A percentile compares a stretch with the other conserved stretches of the same genome.
These are phyloP conservation scores for Podospora pseudoanserina DNA, from an alignment of 495 filamentous ascomycete species.

Conservation along the genomic window DNA sequence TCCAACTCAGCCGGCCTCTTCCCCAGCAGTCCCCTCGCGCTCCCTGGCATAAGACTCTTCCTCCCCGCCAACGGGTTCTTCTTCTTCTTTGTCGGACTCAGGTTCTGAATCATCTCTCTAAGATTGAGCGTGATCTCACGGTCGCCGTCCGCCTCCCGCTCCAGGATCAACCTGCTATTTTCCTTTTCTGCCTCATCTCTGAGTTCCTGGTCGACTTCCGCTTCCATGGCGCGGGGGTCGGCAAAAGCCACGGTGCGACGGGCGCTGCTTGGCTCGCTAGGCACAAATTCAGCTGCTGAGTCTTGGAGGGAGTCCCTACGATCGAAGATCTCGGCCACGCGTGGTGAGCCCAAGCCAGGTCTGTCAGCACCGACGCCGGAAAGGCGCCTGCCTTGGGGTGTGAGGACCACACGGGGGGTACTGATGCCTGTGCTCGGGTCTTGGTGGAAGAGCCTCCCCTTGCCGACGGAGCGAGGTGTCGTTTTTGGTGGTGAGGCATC, in stretches of 20 bases:
- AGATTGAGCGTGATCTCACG: constrained; percentile 60
- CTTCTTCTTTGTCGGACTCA: constrained; percentile 77
- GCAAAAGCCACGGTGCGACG: constrained; percentile 58
- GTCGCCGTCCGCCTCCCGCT: constrained; percentile 49
- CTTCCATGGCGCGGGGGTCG: constrained; percentile 62
- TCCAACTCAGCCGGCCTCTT: constrained; percentile 62
- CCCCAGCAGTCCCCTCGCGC: constrained; percentile 68
- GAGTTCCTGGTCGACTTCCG: constrained; percentile 65
- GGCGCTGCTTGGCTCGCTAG: constrained; percentile 31
- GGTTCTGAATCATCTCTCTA: constrained; percentile 71
- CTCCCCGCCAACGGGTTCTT: constrained; percentile 63
- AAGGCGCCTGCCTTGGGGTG: constrained; percentile 58
- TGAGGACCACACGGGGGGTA: constrained; percentile 62
- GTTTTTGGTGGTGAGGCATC: constrained; percentile 21
- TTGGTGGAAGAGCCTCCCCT: constrained; percentile 54
- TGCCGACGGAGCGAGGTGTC: constrained; percentile 26
- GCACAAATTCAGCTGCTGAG: constrained; percentile 58
- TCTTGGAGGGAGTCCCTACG: constrained; percentile 69
- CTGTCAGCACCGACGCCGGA: constrained; percentile 74
- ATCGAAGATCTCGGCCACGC: constrained; percentile 68
- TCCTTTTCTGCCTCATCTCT: constrained; percentile 61
- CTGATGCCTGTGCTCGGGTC: constrained; percentile 54
- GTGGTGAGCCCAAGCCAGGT: constrained; percentile 73
- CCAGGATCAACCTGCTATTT: constrained; percentile 52
- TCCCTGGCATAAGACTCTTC: constrained; percentile 74